Percentiles rank a stretch among this genome's conserved stretches.
These are phyloP conservation scores for Melampsora larici-populina DNA, from an alignment of 1,284 basidiomycete genomes.

Conservation along the genomic window DNA sequence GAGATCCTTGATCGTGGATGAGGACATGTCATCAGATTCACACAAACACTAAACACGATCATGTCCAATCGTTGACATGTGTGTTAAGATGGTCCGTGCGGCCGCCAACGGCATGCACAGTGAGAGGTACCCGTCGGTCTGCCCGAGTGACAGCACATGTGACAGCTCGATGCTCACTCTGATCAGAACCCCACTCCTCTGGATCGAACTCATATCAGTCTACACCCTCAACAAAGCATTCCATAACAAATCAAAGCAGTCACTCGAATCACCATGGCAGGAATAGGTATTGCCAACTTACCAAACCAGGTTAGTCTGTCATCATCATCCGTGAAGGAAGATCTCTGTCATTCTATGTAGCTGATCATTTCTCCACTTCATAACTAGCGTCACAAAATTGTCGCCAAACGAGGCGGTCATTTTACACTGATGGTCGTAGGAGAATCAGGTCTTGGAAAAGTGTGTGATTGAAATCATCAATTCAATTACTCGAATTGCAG, in stretches of 20 bases:
- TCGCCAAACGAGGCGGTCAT: conserved; percentile 92
- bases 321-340: conserved; percentile 21
- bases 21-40: too few relatives aligned
- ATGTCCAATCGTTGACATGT: too few relatives aligned
- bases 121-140: too few relatives aligned
- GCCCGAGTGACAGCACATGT: too few relatives aligned
- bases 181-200: too few relatives aligned
- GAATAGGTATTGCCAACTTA: conserved; percentile 72
- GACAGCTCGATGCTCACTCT: too few relatives aligned
- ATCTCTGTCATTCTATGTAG: neutral
- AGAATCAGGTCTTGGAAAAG: conserved; percentile 82
- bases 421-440: conserved; percentile 99
- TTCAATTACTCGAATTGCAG: conserved; percentile 33
- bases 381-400: conserved; percentile 56
- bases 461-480: conserved; percentile 28
- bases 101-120: too few relatives aligned
- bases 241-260: neutral
- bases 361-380: neutral
- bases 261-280: conserved; percentile 25
- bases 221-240: too few relatives aligned
- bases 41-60: too few relatives aligned
- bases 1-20: too few relatives aligned
- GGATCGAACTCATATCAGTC: too few relatives aligned
- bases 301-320: conserved; percentile 81
- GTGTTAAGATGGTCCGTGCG: too few relatives aligned